A percentile compares a stretch with the other conserved stretches of the same genome.
Evolutionary conservation across 1,139 yeast species (phyloP).

Genomic region (Wickerhamomyces sp.): DNA sequence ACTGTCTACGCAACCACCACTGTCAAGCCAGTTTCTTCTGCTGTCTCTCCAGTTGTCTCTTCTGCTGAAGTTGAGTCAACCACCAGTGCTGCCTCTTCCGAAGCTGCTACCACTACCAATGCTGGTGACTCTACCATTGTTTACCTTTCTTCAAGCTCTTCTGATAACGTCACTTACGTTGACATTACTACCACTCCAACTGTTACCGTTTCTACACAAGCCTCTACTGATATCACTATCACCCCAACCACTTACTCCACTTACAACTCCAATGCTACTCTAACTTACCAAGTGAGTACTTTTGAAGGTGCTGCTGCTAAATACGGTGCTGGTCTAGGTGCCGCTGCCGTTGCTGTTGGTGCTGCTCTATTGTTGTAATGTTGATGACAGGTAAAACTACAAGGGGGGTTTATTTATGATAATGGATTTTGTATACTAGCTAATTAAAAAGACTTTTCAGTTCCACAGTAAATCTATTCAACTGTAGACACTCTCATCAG

Average conservation of each 20-base stretch:
- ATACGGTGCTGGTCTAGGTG: slow-evolving; percentile 4
- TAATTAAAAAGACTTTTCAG: too few species aligned
- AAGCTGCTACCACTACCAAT: slow-evolving; percentile 16
- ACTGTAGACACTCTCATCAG: too few species aligned
- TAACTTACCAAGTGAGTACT: slow-evolving; percentile 22
- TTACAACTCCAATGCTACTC: slow-evolving; percentile 17
- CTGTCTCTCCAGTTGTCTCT: slow-evolving; percentile 5
- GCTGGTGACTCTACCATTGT: slow-evolving; percentile 12
- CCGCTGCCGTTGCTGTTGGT: slow-evolving; percentile 6
- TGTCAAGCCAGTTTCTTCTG: slow-evolving; percentile 20
- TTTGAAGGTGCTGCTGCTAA: slow-evolving; percentile 20
- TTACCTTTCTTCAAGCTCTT: slow-evolving; percentile 20
- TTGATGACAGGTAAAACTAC: not conserved
- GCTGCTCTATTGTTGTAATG: slow-evolving; percentile 3
- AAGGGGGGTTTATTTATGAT: not conserved
- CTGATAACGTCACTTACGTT: slow-evolving; percentile 27
- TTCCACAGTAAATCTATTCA: too few species aligned
- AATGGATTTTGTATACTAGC: not conserved
- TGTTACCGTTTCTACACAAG: slow-evolving; percentile 25
- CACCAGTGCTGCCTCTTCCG: slow-evolving; percentile 17
- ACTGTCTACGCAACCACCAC: slow-evolving; percentile 15
- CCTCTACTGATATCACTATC: slow-evolving; percentile 27
- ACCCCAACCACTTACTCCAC: slow-evolving; percentile 30
- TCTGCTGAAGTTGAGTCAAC: slow-evolving; percentile 15
- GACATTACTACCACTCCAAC: slow-evolving; percentile 29